Evolutionary conservation across 78 protist genomes (phyloP).

Genomic region (Guillardia theta): DNA sequence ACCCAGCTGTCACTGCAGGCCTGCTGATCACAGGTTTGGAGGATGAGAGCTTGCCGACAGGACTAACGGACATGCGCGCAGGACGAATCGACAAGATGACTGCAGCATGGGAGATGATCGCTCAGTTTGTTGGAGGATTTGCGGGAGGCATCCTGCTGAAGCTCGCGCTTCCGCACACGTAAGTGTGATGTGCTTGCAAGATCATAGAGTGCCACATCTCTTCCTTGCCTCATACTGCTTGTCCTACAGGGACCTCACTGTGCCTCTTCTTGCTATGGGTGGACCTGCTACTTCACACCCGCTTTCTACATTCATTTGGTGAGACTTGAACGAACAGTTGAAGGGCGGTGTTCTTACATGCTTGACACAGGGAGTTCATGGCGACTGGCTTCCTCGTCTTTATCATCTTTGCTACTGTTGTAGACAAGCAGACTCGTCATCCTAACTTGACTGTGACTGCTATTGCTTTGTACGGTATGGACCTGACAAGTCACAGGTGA

Average conservation of each 20-base stretch:
- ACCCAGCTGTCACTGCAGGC: slow-evolving; percentile 26
- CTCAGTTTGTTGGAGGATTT: slow-evolving; percentile 11
- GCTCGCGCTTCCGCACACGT: background rate
- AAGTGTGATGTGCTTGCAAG: background rate
- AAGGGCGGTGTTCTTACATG: no score
- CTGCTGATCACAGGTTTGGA: background rate
- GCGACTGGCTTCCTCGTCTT: background rate
- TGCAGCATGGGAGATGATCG: background rate
- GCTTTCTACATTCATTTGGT: slow-evolving; percentile 1
- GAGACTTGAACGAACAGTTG: no score
- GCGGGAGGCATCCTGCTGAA: background rate
- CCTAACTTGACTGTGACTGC: background rate
- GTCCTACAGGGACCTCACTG: background rate
- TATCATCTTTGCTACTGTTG: background rate
- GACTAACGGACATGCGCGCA: background rate
- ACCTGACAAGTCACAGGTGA: background rate
- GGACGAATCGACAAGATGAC: background rate
- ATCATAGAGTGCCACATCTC: background rate
- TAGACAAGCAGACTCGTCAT: background rate
- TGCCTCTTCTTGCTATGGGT: slow-evolving; percentile 6
- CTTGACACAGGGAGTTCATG: slow-evolving; percentile 33
- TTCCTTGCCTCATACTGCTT: background rate
- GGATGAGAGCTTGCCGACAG: background rate
- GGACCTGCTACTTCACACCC: background rate
- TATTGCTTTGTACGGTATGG: background rate